Conservation (phyloP, 1,139 yeast species). For the Petasospora rhodanensis region DNA sequence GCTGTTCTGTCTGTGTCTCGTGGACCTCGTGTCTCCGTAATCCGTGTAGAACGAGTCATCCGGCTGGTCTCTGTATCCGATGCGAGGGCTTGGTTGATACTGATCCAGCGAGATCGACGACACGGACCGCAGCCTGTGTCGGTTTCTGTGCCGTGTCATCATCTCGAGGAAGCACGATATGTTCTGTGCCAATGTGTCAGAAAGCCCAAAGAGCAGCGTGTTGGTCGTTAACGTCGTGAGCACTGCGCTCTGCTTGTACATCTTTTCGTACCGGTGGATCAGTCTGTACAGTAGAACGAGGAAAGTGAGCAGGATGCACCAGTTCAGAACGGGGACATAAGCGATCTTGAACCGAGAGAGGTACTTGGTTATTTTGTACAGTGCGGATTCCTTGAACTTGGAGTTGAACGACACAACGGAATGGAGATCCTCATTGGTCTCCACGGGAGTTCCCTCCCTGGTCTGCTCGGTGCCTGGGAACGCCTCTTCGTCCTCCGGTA, state of each 20-base stretch:
- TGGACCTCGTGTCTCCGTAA: slow-evolving; percentile 20
- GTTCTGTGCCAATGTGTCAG: slow-evolving; percentile 82
- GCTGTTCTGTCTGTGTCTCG: slow-evolving; percentile 29
- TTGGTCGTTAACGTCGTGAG: slow-evolving; percentile 82
- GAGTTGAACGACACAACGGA: slow-evolving; percentile 11
- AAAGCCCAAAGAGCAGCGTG: slow-evolving; percentile 75
- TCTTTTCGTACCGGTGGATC: slow-evolving; percentile 53
- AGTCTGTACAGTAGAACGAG: slow-evolving; percentile 46
- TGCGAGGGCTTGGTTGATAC: slow-evolving; percentile 8
- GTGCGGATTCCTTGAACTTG: slow-evolving; percentile 13
- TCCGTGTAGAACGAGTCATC: slow-evolving; percentile 28
- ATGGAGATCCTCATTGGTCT: slow-evolving; percentile 2
- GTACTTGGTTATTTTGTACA: slow-evolving; percentile 17
- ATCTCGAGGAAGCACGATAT: slow-evolving; percentile 30
- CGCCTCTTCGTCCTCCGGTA: slow-evolving; percentile 10
- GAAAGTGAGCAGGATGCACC: slow-evolving; percentile 45
- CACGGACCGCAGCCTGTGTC: slow-evolving; percentile 22
- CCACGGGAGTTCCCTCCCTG: neutral
- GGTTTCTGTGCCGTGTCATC: slow-evolving; percentile 26
- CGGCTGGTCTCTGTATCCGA: slow-evolving; percentile 12
- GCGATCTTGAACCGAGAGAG: slow-evolving; percentile 21
- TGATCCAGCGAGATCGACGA: slow-evolving; percentile 11
- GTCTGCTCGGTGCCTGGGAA: neutral
- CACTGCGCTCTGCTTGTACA: slow-evolving; percentile 64
- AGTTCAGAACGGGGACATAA: slow-evolving; percentile 47